phyloP scores from a whole-genome alignment of 306 rosid genomes.

The Cicer arietinum region DNA sequence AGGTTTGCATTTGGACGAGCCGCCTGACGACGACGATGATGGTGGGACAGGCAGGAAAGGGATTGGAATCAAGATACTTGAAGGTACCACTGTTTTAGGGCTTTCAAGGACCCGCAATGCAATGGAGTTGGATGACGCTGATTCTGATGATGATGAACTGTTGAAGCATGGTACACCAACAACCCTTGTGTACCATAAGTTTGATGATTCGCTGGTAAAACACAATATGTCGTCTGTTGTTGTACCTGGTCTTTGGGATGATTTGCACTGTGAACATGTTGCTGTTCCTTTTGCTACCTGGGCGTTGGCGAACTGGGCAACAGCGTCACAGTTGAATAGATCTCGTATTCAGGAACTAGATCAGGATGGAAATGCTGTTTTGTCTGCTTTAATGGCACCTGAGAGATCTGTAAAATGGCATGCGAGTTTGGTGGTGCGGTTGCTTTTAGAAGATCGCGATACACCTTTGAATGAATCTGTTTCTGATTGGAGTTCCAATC shows the following conservation, averaged over 20 bases:
- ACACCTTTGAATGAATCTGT: slow-evolving; percentile 76
- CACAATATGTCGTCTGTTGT: slow-evolving; percentile 63
- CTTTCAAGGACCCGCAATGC: slow-evolving; percentile 58
- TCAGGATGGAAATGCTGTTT: slow-evolving; percentile 84
- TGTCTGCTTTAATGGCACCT: slow-evolving; percentile 91
- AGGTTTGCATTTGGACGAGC: slow-evolving; percentile 78
- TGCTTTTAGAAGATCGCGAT: slow-evolving; percentile 76
- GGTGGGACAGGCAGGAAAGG: slow-evolving; percentile 74
- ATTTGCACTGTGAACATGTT: slow-evolving; percentile 90
- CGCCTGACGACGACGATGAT: slow-evolving; percentile 55
- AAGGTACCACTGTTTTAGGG: slow-evolving; percentile 80
- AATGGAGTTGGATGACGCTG: slow-evolving; percentile 57
- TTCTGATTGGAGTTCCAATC: slow-evolving; percentile 90
- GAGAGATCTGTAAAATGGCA: slow-evolving; percentile 99
- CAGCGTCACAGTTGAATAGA: slow-evolving; percentile 74
- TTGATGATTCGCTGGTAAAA: slow-evolving; percentile 47
- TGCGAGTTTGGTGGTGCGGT: slow-evolving; percentile 80
- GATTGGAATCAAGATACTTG: slow-evolving; percentile 87
- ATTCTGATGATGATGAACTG: slow-evolving; percentile 46
- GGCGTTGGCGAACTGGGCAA: slow-evolving; percentile 98
- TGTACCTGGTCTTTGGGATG: slow-evolving; percentile 99
- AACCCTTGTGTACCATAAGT: slow-evolving; percentile 50
- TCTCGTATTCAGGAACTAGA: slow-evolving; percentile 80
- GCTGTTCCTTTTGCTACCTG: slow-evolving; percentile 98
- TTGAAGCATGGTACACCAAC: slow-evolving; percentile 39